A percentile compares a stretch with the other conserved stretches of the same genome.
Conservation (phyloP, 164 flowering plant genomes). For the Pachysandra terminalis region DNA sequence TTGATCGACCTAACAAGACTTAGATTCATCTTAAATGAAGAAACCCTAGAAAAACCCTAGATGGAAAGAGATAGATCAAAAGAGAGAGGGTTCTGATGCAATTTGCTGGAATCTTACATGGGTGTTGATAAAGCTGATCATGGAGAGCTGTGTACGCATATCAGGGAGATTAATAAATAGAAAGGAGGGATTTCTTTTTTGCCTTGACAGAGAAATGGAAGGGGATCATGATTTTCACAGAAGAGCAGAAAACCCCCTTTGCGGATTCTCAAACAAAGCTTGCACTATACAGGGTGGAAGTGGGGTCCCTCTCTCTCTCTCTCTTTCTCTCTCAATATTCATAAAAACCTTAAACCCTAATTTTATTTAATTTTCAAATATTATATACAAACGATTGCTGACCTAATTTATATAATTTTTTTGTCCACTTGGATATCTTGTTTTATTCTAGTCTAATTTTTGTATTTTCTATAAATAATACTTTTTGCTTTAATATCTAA, state of each 20-base stretch:
- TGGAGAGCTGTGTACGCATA: conserved; percentile 10
- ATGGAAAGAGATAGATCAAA: conserved; percentile 13
- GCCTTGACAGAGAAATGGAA: conserved; percentile 9
- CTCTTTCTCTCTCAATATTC: background rate
- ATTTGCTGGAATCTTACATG: conserved; percentile 23
- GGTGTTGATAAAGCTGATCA: conserved; percentile 19
- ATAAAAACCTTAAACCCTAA: background rate
- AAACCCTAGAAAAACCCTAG: conserved; percentile 50
- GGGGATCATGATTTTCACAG: conserved; percentile 13
- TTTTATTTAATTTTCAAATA: no score
- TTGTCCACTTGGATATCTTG: no score
- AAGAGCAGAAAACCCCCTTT: background rate
- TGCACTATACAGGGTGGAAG: background rate
- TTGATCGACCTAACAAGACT: no score
- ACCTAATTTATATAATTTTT: no score
- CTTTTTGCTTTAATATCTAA: no score
- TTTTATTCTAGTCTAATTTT: no score
- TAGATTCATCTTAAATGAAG: conserved; percentile 13
- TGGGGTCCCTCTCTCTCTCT: background rate
- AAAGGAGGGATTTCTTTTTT: conserved; percentile 7
- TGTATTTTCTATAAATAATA: no score
- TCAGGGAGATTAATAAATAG: conserved; percentile 2
- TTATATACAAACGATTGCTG: no score
- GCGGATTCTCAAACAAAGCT: conserved; percentile 15
- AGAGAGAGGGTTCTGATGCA: conserved; percentile 14